phyloP scores from a whole-genome alignment of 140 eudicot genomes.

The Stevia rebaudiana region DNA sequence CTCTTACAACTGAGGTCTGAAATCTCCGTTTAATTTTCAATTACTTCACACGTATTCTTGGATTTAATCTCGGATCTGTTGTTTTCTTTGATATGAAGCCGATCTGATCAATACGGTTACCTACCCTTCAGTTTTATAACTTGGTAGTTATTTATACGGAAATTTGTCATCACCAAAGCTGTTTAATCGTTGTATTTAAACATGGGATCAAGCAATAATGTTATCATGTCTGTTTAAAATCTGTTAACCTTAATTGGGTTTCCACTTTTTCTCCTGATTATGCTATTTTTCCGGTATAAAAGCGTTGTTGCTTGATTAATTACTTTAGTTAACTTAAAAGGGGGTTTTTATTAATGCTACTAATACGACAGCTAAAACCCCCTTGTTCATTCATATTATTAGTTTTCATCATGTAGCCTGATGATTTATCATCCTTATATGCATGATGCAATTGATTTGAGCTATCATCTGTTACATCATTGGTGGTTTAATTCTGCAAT shows the following conservation, averaged over 20 bases:
- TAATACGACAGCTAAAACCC: conserved; percentile 11
- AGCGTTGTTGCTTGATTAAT: conserved; percentile 12
- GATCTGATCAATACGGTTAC: conserved; percentile 18
- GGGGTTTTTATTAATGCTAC: conserved; percentile 12
- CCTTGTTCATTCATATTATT: conserved; percentile 11
- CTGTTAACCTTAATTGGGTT: neutral
- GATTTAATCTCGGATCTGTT: conserved; percentile 22
- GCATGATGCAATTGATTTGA: neutral
- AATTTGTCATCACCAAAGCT: conserved; percentile 2
- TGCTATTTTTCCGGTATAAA: neutral
- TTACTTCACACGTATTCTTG: conserved; percentile 15
- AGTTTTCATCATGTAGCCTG: conserved; percentile 5
- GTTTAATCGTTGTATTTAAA: conserved; percentile 5
- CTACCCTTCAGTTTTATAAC: neutral
- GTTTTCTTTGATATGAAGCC: conserved; percentile 10
- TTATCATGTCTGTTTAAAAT: neutral
- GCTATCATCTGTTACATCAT: neutral
- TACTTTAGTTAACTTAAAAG: conserved; percentile 10
- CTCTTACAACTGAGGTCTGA: conserved; percentile 15
- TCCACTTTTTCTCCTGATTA: conserved; percentile 3
- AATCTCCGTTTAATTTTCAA: neutral
- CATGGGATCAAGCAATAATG: conserved; percentile 18
- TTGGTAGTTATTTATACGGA: neutral
- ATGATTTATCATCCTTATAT: neutral
- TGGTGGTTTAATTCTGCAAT: neutral